Base-by-base conservation (phyloP, 331 rosid genomes). In the Acacia concinna region DNA sequence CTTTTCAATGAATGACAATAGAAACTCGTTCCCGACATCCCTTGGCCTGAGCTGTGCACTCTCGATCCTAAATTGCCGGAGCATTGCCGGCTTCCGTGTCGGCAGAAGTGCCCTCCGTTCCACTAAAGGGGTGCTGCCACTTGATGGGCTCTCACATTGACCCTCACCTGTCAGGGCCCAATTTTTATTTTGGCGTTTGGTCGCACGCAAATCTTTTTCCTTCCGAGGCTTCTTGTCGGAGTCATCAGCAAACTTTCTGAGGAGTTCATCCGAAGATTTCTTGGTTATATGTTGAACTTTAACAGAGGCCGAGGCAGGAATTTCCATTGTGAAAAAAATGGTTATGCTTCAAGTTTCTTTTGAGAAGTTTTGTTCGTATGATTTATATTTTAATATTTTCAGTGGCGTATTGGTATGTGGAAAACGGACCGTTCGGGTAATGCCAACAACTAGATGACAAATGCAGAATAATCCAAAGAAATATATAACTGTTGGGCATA, bases 251-350 rank as follows among this genome's bases (percentile, higher is more conserved):
- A 90, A 90, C 68, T 90, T 90, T 34, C 87, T 77, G 65, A 90
- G 92, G 66, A 86, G 83, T 83, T 90, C 85, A 38, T 87, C 91
- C n/a, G 90, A 88, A 41, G 90, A 87, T 64, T 85, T 90, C 86
- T 85, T 84, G 75, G 68, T 84, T 6, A 90, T 85, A 65, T 80
- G 92, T 66, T 90, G 95, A 66, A 90, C 90, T 21, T 76, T 62
- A 41, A 64, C 82, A 52, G 64, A 31, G 25, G 41, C 35, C 17
- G 60, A 8, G 25, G 56, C 7, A 7, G 78, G 9, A 56, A 84
- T 57, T 51, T 82, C 86, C 84, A 85, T 78, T 31, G 81, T 40
- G 21, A 34, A 34, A 30, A 52, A n/a, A 71, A 31, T 30, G 28
- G 75, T 18, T 6, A 37, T 14, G 67, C 54, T 0, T 15, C 8